Base-by-base conservation (phyloP, 306 rosid species). In the Inga oerstediana region DNA sequence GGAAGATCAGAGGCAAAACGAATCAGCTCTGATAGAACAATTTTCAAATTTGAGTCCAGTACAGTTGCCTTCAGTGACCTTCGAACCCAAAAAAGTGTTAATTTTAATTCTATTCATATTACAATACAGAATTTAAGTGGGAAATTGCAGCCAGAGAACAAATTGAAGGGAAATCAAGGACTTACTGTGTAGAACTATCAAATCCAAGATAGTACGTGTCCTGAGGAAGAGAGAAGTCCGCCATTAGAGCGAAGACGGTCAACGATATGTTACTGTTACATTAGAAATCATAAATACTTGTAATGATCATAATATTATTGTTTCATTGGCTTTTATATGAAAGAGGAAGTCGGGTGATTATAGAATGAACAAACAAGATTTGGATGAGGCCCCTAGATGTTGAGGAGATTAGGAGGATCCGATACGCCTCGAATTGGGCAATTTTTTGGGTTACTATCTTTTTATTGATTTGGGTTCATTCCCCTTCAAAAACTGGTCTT, bases 21-120 rank as follows among this genome's bases (percentile, higher is more conserved):
- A 80, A 96, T 88, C 17, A 94, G 83, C 85, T 92, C 97, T 3
- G 98, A 83, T n/a, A 82, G 74, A 76, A 94, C 89, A 74, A 94
- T 86, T 19, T 90, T 94, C 82, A 96, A 89, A 54, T 91, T 88
- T 64, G 91, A 92, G 83, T 96, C 94, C 86, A 96, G 88, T 24
- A 96, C 89, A 8, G 99, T 94, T 62, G 98, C 98, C 86, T 96
- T 96, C 86, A 96, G 89, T 22, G 99, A 96, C 96, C 99, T 96
- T 79, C 32, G 4, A 56, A 78, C 8, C 15, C 12, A 16, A 82
- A 75, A 66, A 76, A 67, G 56, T 48, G 41, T 16, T 30, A 83
- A 74, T 7, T 76, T 88, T 72, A 41, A 75, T 15, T 79, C 79
- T 46, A 51, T 75, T 69, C 79, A 62, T n/a, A 64, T 78, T 30